Conservation (phyloP, 2,329 filamentous ascomycete species). For the Diaporthe caulivora region DNA sequence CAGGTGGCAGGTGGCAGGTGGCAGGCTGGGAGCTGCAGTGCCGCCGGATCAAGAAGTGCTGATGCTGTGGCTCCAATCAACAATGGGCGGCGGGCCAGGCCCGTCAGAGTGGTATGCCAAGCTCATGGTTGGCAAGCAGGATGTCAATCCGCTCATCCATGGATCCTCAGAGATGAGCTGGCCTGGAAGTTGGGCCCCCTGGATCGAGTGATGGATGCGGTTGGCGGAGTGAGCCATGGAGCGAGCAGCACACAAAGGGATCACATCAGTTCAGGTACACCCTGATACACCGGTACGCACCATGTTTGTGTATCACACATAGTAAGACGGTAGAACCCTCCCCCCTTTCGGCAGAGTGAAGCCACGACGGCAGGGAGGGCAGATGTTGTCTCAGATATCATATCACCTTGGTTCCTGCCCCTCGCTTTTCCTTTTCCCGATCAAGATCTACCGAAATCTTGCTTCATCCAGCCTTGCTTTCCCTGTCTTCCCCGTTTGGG, state of each 20-base stretch:
- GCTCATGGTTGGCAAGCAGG: neutral
- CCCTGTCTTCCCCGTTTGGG: constrained; percentile 13
- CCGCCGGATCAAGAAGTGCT: neutral
- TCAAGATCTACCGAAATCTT: constrained; percentile 15
- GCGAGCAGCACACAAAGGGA: neutral
- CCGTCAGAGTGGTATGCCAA: constrained; percentile 25
- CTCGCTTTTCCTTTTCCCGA: constrained; percentile 8
- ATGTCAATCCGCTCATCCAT: constrained; percentile 21
- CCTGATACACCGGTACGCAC: neutral
- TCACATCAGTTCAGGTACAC: neutral
- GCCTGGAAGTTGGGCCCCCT: constrained; percentile 15
- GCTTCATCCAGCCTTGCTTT: neutral
- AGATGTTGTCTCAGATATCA: constrained; percentile 27
- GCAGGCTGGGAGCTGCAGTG: constrained; percentile 19
- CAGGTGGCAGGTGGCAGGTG: neutral
- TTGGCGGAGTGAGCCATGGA: neutral
- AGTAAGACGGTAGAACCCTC: too few relatives aligned
- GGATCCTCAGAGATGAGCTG: constrained; percentile 29
- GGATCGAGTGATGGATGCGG: neutral
- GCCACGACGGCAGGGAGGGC: constrained; percentile 1
- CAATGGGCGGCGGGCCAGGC: constrained; percentile 8
- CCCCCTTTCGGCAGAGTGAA: neutral
- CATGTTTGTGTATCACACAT: constrained; percentile 5
- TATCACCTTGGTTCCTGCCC: constrained; percentile 8
- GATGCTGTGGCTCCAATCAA: constrained; percentile 27